Conservation (phyloP, 1,284 basidiomycete genomes). For the Trichosporon inkin region DNA sequence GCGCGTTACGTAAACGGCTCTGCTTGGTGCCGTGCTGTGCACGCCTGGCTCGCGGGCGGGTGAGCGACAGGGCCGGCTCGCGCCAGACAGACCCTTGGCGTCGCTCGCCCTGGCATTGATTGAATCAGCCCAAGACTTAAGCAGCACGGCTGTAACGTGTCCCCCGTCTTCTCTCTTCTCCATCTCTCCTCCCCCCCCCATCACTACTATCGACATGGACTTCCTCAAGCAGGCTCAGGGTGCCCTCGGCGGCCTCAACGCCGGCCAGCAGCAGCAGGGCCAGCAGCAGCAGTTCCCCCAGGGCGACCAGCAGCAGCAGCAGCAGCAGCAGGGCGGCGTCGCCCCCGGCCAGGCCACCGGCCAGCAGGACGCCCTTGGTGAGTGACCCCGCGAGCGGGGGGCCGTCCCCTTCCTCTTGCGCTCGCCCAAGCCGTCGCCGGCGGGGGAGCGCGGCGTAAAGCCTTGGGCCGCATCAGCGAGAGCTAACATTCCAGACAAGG, state of each 20-base stretch:
- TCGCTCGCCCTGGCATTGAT: background rate
- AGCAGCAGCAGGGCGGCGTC: background rate
- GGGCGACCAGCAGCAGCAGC: background rate
- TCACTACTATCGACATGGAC: slow-evolving; percentile 13
- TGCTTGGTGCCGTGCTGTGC: no score
- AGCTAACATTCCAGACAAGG: slow-evolving; percentile 36
- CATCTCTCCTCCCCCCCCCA: no score
- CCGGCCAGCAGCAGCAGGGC: background rate
- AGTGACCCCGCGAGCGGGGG: background rate
- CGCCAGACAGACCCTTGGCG: no score
- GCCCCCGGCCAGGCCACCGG: slow-evolving; percentile 21
- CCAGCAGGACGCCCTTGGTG: slow-evolving; percentile 49
- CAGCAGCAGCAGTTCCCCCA: background rate
- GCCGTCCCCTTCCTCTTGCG: background rate
- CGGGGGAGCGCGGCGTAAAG: no score
- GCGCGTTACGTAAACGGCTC: no score
- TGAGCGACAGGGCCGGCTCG: background rate
- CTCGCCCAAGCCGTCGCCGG: no score
- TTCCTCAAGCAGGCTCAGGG: slow-evolving; percentile 22
- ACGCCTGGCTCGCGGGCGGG: background rate
- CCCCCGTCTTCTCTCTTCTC: background rate
- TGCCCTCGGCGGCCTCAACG: slow-evolving; percentile 13
- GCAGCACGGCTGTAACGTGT: background rate
- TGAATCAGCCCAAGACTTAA: background rate
- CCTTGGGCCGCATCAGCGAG: no score